These are phyloP conservation scores for Metschnikowia kunwiensis DNA, from an alignment of 805 yeast species.

Conservation along the genomic window DNA sequence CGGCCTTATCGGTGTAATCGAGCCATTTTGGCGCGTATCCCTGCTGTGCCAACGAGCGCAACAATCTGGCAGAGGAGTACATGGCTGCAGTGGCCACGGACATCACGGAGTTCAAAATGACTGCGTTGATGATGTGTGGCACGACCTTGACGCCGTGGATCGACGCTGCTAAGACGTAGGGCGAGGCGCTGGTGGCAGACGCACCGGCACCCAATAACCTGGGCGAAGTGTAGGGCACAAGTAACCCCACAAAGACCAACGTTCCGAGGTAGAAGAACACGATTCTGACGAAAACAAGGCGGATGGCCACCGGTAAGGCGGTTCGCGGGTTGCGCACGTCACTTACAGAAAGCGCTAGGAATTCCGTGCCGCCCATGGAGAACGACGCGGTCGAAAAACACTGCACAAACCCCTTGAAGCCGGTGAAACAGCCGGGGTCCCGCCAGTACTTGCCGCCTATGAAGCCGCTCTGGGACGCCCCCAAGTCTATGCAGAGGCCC, in stretches of 20 bases:
- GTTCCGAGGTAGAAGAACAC: slow-evolving; percentile 39
- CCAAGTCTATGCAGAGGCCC: slow-evolving; percentile 39
- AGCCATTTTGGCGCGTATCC: slow-evolving; percentile 29
- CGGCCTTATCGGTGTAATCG: slow-evolving; percentile 28
- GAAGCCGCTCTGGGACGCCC: slow-evolving; percentile 29
- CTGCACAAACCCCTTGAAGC: slow-evolving; percentile 39
- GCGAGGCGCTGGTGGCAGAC: slow-evolving; percentile 29
- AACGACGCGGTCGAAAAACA: slow-evolving; percentile 42
- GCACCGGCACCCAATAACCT: slow-evolving; percentile 35
- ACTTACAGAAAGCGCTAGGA: slow-evolving; percentile 37
- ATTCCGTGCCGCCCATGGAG: slow-evolving; percentile 40
- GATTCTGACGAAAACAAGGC: slow-evolving; percentile 39
- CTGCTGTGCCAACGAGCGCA: slow-evolving; percentile 26
- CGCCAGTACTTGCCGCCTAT: slow-evolving; percentile 43
- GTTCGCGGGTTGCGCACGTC: slow-evolving; percentile 38
- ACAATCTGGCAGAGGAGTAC: slow-evolving; percentile 26
- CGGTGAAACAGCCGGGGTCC: slow-evolving; percentile 35
- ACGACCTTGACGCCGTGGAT: slow-evolving; percentile 27
- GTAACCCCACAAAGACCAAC: slow-evolving; percentile 36
- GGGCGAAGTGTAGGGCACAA: slow-evolving; percentile 35
- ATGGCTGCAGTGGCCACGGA: slow-evolving; percentile 32
- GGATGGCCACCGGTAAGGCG: slow-evolving; percentile 42
- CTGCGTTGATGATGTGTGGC: slow-evolving; percentile 33
- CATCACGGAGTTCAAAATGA: slow-evolving; percentile 30
- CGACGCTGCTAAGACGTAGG: slow-evolving; percentile 29